Conservation (phyloP, 179 eudicot species). For the Beta macrorhiza region DNA sequence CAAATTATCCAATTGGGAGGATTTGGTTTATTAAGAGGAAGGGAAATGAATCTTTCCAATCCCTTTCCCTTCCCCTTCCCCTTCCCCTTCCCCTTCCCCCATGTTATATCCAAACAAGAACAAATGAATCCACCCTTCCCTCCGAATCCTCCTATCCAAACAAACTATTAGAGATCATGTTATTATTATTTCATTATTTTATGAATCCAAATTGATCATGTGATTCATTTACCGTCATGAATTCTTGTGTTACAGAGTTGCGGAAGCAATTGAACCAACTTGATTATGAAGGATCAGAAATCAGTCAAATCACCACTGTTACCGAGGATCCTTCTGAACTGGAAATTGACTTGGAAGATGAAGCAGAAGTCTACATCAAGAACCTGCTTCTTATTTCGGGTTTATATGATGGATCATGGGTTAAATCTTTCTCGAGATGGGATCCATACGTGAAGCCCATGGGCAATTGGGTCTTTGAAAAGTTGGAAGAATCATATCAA, state of each 20-base stretch:
- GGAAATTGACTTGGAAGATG: conserved; percentile 60
- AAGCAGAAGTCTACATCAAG: conserved; percentile 64
- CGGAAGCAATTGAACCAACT: conserved; percentile 72
- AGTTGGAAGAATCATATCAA: conserved; percentile 64
- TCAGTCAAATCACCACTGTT: conserved; percentile 28
- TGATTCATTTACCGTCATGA: neutral
- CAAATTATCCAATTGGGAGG: no score
- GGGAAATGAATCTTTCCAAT: no score
- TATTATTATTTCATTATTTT: neutral
- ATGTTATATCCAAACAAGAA: no score
- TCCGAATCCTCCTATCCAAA: no score
- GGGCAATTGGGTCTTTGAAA: conserved; percentile 53
- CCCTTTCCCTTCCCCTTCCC: no score
- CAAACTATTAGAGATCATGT: neutral
- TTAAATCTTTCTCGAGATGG: conserved; percentile 51
- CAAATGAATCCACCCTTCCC: no score
- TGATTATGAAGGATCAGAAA: conserved; percentile 52
- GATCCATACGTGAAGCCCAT: conserved; percentile 64
- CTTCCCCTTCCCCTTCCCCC: no score
- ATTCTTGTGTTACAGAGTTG: conserved; percentile 49
- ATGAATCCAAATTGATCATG: neutral
- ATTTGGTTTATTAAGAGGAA: no score
- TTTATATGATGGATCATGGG: conserved; percentile 55
- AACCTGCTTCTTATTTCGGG: conserved; percentile 77
- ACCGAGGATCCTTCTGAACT: conserved; percentile 52